phyloP scores from a whole-genome alignment of 1,284 basidiomycete genomes.

The Chalciporus piperatoides region DNA sequence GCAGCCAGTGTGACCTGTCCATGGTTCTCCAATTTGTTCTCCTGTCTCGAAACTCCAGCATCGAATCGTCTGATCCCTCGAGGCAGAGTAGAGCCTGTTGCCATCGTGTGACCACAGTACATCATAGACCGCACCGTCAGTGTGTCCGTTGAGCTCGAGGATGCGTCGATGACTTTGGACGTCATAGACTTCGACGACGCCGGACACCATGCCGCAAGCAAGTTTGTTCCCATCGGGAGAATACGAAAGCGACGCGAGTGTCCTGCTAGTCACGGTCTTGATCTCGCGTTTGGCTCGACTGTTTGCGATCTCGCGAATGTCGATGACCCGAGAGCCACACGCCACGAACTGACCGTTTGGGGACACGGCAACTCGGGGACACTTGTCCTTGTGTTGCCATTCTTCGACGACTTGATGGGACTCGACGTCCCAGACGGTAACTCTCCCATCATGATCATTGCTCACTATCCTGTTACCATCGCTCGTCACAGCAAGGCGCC shows the following conservation, averaged over 20 bases:
- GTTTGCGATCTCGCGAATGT: neutral
- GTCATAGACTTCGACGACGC: conserved; percentile 5
- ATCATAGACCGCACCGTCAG: neutral
- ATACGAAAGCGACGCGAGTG: neutral
- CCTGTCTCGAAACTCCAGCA: conserved; percentile 13
- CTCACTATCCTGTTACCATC: conserved; percentile 6
- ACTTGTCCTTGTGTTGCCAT: neutral
- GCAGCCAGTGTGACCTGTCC: conserved; percentile 1
- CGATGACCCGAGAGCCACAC: rapidly evolving
- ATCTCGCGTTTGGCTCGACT: neutral
- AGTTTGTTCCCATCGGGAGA: conserved; percentile 11
- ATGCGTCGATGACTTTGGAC: neutral
- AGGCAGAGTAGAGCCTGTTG: neutral
- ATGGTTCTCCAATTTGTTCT: conserved; percentile 2
- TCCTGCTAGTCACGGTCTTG: rapidly evolving
- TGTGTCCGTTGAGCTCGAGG: neutral
- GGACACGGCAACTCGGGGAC: neutral
- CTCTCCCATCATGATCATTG: neutral
- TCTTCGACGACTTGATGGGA: neutral
- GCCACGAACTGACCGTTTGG: conserved; percentile 2
- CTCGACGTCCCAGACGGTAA: conserved; percentile 6
- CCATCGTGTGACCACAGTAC: conserved; percentile 4
- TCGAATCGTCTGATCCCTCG: neutral
- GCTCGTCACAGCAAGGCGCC: neutral
- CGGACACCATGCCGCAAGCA: neutral